phyloP scores from a whole-genome alignment of 768 basidiomycete genomes.

The Pleurotus tuoliensis region DNA sequence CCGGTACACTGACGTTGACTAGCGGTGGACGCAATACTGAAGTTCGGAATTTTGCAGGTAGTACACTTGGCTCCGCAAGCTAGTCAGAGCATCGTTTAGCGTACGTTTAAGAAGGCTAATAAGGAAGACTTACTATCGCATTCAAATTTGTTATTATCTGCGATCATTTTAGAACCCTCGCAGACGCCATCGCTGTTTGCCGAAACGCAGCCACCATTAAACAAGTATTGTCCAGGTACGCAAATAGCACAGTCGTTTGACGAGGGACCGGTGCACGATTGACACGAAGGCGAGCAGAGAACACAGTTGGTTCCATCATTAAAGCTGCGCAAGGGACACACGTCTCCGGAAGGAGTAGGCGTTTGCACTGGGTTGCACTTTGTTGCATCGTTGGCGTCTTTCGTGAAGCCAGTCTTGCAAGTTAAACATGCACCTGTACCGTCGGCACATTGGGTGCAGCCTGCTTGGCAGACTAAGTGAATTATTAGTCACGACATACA shows the following conservation, averaged over 20 bases:
- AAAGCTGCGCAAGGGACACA: slow-evolving; percentile 69
- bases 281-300: slow-evolving; percentile 61
- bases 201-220: slow-evolving; percentile 70
- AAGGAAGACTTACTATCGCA: slow-evolving; percentile 66
- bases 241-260: slow-evolving; percentile 75
- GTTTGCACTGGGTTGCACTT: slow-evolving; percentile 55
- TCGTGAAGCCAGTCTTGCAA: slow-evolving; percentile 69
- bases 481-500: slow-evolving; percentile 9
- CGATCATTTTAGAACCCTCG: slow-evolving; percentile 63
- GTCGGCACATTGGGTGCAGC: slow-evolving; percentile 68
- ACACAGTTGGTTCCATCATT: slow-evolving; percentile 47
- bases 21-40: slow-evolving; percentile 63
- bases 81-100: slow-evolving; percentile 22
- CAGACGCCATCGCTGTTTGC: slow-evolving; percentile 70
- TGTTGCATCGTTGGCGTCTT: slow-evolving; percentile 61
- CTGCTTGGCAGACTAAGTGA: slow-evolving; percentile 60
- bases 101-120: neutral
- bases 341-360: slow-evolving; percentile 44
- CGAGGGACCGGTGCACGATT: slow-evolving; percentile 64
- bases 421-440: slow-evolving; percentile 65
- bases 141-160: slow-evolving; percentile 76
- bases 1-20: slow-evolving; percentile 68
- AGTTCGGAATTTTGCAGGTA: slow-evolving; percentile 69
- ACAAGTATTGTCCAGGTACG: slow-evolving; percentile 51
- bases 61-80: slow-evolving; percentile 84